phyloP scores from a whole-genome alignment of 768 basidiomycete genomes.

The Chalciporus pseudorubinellus region DNA sequence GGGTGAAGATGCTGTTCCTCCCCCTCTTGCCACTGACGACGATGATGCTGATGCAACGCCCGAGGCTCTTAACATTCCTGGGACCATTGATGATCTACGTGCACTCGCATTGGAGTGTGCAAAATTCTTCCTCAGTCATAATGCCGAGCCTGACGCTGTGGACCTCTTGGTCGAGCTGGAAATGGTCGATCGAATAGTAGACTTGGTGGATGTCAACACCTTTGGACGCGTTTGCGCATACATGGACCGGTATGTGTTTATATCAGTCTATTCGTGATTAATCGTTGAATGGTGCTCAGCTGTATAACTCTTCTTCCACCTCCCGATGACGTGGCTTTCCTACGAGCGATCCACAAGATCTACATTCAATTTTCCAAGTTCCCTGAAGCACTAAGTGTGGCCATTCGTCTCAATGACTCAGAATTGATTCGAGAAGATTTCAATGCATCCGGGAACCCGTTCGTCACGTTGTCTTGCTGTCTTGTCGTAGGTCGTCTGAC shows the following conservation, averaged over 20 bases:
- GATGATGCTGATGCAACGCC: slow-evolving; percentile 28
- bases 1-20: slow-evolving; percentile 36
- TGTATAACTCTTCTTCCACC: slow-evolving; percentile 89
- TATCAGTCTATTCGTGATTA: neutral
- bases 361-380: slow-evolving; percentile 85
- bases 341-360: slow-evolving; percentile 83
- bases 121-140: slow-evolving; percentile 85
- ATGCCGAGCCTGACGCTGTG: slow-evolving; percentile 97
- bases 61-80: slow-evolving; percentile 37
- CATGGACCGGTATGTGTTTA: slow-evolving; percentile 76
- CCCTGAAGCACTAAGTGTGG: slow-evolving; percentile 86
- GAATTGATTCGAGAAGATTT: slow-evolving; percentile 85
- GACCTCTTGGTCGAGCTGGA: slow-evolving; percentile 94
- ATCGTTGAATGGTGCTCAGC: slow-evolving; percentile 34
- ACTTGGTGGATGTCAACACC: slow-evolving; percentile 83
- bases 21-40: slow-evolving; percentile 23
- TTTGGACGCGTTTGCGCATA: slow-evolving; percentile 90
- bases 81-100: slow-evolving; percentile 72
- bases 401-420: slow-evolving; percentile 80
- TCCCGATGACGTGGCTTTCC: slow-evolving; percentile 88
- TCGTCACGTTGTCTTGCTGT: slow-evolving; percentile 30
- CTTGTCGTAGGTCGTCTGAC: neutral
- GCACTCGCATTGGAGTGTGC: slow-evolving; percentile 81
- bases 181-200: slow-evolving; percentile 73
- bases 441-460: slow-evolving; percentile 85